Percentiles rank a stretch among this genome's conserved stretches.
Conservation (phyloP, 768 basidiomycete species). For the Flagelloscypha sp. region DNA sequence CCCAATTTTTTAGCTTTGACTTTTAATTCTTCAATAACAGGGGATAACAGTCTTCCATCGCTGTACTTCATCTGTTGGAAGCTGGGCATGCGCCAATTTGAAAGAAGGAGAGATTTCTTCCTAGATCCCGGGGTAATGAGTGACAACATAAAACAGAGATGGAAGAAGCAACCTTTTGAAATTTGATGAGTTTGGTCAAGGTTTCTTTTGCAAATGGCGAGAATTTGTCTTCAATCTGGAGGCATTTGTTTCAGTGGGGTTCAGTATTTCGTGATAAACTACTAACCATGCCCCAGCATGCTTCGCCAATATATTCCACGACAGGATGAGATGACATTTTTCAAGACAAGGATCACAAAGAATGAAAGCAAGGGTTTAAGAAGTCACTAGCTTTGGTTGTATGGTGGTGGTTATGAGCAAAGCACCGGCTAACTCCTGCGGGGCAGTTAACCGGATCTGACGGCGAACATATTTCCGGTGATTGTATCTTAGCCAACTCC, state of each 20-base stretch:
- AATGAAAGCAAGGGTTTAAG: too few species aligned
- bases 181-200: conserved; percentile 72
- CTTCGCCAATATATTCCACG: conserved; percentile 68
- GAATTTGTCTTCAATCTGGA: conserved; percentile 86
- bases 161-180: conserved; percentile 58
- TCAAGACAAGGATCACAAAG: not conserved
- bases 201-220: conserved; percentile 83
- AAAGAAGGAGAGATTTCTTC: conserved; percentile 82
- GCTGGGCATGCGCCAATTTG: conserved; percentile 69
- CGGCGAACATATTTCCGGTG: too few species aligned
- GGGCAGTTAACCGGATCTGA: too few species aligned
- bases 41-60: conserved; percentile 85
- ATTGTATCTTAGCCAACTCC: too few species aligned
- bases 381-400: too few species aligned
- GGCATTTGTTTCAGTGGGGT: not conserved
- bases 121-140: conserved; percentile 28
- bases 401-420: too few species aligned
- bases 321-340: conserved; percentile 63
- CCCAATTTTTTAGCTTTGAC: conserved; percentile 79
- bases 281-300: conserved; percentile 82
- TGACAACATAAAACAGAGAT: not conserved
- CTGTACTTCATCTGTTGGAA: conserved; percentile 63
- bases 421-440: too few species aligned
- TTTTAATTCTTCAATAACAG: conserved; percentile 78
- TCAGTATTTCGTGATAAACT: not conserved